Evolutionary conservation across 495 filamentous ascomycete genomes (phyloP).

Genomic region (Penicillium coffeae): DNA sequence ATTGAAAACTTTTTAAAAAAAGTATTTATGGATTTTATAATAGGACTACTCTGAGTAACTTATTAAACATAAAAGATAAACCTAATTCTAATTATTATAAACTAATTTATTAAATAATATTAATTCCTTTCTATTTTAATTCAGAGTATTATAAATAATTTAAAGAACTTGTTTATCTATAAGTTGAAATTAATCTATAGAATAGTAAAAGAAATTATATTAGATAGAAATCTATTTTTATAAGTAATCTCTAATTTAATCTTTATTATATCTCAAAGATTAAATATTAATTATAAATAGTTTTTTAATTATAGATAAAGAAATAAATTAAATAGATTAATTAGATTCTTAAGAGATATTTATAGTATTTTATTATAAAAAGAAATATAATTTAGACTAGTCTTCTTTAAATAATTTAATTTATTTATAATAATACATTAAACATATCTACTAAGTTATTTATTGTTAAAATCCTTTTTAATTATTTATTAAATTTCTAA

Average conservation of each 20-base stretch:
- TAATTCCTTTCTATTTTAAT: background rate
- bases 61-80: background rate
- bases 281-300: background rate
- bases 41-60: background rate
- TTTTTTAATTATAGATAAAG: background rate
- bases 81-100: background rate
- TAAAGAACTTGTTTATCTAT: background rate
- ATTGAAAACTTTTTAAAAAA: background rate
- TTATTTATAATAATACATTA: background rate
- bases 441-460: background rate
- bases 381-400: conserved; percentile 5
- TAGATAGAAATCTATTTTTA: background rate
- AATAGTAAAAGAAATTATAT: background rate
- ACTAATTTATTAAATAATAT: background rate
- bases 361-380: conserved; percentile 2
- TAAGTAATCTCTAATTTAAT: background rate
- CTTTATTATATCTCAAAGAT: background rate
- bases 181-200: background rate
- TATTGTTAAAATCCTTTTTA: background rate
- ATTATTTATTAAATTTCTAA: background rate
- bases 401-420: conserved; percentile 1
- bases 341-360: conserved; percentile 1
- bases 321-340: background rate
- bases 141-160: background rate
- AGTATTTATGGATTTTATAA: background rate